Percentiles rank a stretch among this genome's conserved stretches.
Evolutionary conservation across 176 grass and related monocot genomes (phyloP).

Genomic region (Zea luxurians): DNA sequence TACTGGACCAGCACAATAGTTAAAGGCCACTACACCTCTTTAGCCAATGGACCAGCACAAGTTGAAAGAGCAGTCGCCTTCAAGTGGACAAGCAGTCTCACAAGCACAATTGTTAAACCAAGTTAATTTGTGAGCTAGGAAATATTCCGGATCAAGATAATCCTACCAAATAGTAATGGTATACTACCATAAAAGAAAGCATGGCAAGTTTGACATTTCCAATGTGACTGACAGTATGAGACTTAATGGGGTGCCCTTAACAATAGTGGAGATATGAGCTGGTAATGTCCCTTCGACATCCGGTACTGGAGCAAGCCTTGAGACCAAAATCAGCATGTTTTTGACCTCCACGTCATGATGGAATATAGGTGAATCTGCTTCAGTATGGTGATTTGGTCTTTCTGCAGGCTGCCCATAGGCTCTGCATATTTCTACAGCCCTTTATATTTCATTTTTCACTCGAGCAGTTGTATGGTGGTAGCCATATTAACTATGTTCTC

Average conservation of each 20-base stretch:
- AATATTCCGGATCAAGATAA: slow-evolving; percentile 95
- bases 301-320: slow-evolving; percentile 72
- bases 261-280: slow-evolving; percentile 77
- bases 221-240: background rate
- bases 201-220: background rate
- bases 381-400: too few relatives aligned
- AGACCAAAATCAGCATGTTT: slow-evolving; percentile 98
- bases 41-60: too few relatives aligned
- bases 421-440: too few relatives aligned
- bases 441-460: too few relatives aligned
- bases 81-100: too few relatives aligned
- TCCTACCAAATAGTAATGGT: slow-evolving; percentile 53
- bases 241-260: slow-evolving; percentile 93
- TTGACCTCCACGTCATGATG: slow-evolving; percentile 94
- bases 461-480: too few relatives aligned
- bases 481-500: too few relatives aligned
- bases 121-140: slow-evolving; percentile 91
- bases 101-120: too few relatives aligned
- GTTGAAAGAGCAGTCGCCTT: too few relatives aligned
- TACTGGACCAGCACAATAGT: too few relatives aligned
- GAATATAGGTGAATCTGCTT: slow-evolving; percentile 94
- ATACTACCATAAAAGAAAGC: slow-evolving; percentile 9
- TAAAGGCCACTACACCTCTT: too few relatives aligned
- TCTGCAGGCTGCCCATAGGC: too few relatives aligned
- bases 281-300: slow-evolving; percentile 56